Evolutionary conservation across 129 eudicot genomes (phyloP).

Genomic region (Artemisia annua): DNA sequence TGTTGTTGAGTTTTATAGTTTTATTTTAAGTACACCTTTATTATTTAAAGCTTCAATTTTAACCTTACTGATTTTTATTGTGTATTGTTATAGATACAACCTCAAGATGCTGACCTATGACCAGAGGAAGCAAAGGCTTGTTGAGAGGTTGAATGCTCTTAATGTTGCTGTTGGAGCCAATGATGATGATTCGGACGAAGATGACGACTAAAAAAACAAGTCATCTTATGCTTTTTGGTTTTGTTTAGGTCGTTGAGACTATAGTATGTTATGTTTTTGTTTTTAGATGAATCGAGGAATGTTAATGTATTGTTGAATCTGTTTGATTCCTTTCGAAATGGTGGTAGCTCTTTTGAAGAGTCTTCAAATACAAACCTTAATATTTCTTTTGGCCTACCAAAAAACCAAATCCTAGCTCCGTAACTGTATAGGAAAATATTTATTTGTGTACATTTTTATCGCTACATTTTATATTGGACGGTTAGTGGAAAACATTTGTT

Average conservation of each 20-base stretch:
- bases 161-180: slow-evolving; percentile 58
- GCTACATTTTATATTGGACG: too few relatives aligned
- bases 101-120: slow-evolving; percentile 87
- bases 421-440: too few relatives aligned
- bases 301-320: slow-evolving; percentile 24
- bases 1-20: too few relatives aligned
- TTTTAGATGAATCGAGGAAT: slow-evolving; percentile 28
- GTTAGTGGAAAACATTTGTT: too few relatives aligned
- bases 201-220: slow-evolving; percentile 44
- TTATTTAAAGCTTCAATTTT: background rate
- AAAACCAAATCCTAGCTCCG: too few relatives aligned
- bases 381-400: background rate
- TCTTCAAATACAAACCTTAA: background rate
- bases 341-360: slow-evolving; percentile 12
- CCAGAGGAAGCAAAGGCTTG: slow-evolving; percentile 75
- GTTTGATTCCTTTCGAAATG: slow-evolving; percentile 20
- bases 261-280: slow-evolving; percentile 18
- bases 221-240: background rate
- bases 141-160: slow-evolving; percentile 78
- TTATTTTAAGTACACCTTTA: too few relatives aligned
- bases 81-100: slow-evolving; percentile 51
- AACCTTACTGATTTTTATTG: background rate
- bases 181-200: slow-evolving; percentile 62
- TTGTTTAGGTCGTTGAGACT: slow-evolving; percentile 27
- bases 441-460: too few relatives aligned